Conservation (phyloP, 2,329 filamentous ascomycete genomes). For the Calonectria hongkongensis region DNA sequence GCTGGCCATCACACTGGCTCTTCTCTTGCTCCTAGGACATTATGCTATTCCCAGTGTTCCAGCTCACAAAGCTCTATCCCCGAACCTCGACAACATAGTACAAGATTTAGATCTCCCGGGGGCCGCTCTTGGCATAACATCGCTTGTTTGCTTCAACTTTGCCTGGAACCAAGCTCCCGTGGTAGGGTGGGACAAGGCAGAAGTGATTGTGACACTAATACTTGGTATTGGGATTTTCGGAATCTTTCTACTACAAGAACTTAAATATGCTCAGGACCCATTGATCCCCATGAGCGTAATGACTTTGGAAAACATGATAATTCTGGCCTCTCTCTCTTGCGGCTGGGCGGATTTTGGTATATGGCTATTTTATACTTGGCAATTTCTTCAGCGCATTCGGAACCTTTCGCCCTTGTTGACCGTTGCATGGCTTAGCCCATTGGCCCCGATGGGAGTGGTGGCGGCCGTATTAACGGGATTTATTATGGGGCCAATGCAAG, state of each 20-base stretch:
- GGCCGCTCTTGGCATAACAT: slow-evolving; percentile 67
- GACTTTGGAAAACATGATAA: slow-evolving; percentile 5
- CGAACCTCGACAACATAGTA: slow-evolving; percentile 1
- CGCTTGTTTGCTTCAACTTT: slow-evolving; percentile 75
- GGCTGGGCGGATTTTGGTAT: slow-evolving; percentile 13
- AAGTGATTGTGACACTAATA: slow-evolving; percentile 72
- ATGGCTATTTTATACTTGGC: slow-evolving; percentile 9
- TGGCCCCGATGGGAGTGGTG: slow-evolving; percentile 9
- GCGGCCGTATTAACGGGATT: neutral
- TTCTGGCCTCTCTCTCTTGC: neutral
- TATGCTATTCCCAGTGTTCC: slow-evolving; percentile 39
- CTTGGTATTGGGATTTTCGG: slow-evolving; percentile 21
- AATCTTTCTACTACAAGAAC: neutral
- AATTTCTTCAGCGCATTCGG: slow-evolving; percentile 3
- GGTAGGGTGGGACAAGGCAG: slow-evolving; percentile 72
- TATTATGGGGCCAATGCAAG: slow-evolving; percentile 12
- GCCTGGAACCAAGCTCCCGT: slow-evolving; percentile 77
- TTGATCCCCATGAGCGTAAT: slow-evolving; percentile 10
- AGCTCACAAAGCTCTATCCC: slow-evolving; percentile 44
- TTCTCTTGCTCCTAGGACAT: slow-evolving; percentile 31
- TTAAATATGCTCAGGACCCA: neutral
- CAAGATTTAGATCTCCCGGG: slow-evolving; percentile 35
- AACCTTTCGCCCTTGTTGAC: neutral
- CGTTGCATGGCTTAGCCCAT: neutral
- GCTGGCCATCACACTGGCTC: slow-evolving; percentile 19